These are phyloP conservation scores for Candida tetrigidarum DNA, from an alignment of 1,139 yeast genomes.

Conservation along the genomic window DNA sequence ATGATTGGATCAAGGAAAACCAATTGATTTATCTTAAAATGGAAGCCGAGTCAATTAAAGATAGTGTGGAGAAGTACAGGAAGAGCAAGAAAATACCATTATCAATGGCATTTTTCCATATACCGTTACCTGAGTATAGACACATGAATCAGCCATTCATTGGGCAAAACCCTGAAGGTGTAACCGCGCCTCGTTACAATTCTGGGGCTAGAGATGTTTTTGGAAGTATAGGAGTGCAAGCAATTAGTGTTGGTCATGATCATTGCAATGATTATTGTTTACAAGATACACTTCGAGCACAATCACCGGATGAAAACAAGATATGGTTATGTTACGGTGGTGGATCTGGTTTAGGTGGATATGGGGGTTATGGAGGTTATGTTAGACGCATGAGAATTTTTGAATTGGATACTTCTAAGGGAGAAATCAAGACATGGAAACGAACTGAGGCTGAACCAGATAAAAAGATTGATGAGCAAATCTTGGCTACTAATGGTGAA, in stretches of 20 bases:
- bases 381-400: conserved; percentile 74
- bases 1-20: conserved; percentile 81
- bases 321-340: conserved; percentile 96
- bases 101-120: conserved; percentile 92
- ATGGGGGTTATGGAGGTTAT: conserved; percentile 89
- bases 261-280: conserved; percentile 93
- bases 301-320: conserved; percentile 36
- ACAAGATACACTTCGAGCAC: conserved; percentile 40
- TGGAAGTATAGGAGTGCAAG: conserved; percentile 66
- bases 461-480: conserved; percentile 57
- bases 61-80: conserved; percentile 28
- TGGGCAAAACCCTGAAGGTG: conserved; percentile 71
- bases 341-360: conserved; percentile 92
- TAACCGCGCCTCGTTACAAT: conserved; percentile 77
- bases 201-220: conserved; percentile 65
- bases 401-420: conserved; percentile 60
- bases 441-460: conserved; percentile 59
- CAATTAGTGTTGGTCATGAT: conserved; percentile 88
- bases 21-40: conserved; percentile 66
- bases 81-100: conserved; percentile 42
- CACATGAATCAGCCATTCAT: conserved; percentile 50
- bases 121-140: conserved; percentile 85
- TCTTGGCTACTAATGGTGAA: conserved; percentile 55
- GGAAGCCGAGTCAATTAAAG: conserved; percentile 22
- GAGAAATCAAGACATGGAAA: conserved; percentile 74